Percentiles rank a stretch among this genome's conserved stretches.
These are phyloP conservation scores for Ceratonia siliqua DNA, from an alignment of 306 rosid genomes.

Conservation along the genomic window DNA sequence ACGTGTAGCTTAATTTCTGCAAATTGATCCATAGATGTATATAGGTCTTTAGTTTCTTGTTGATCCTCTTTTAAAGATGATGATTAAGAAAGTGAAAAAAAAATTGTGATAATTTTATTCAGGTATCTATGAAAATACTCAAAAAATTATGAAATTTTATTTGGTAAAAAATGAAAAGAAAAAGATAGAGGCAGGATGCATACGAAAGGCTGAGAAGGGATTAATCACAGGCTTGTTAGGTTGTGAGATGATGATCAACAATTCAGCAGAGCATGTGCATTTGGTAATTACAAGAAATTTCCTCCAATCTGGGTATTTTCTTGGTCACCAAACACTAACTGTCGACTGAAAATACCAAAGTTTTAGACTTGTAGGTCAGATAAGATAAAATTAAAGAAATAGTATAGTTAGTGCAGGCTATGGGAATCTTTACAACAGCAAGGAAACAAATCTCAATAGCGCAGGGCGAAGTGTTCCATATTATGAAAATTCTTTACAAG, in stretches of 20 bases:
- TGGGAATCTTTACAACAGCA: slow-evolving; percentile 21
- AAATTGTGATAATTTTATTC: too few species aligned
- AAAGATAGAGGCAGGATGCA: not conserved
- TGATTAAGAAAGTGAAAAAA: too few species aligned
- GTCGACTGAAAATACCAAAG: not conserved
- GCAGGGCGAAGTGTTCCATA: slow-evolving; percentile 22
- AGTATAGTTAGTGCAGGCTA: not conserved
- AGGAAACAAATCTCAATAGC: not conserved
- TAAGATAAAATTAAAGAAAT: not conserved
- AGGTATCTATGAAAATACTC: too few species aligned
- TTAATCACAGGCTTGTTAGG: slow-evolving; percentile 6
- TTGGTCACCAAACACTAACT: slow-evolving; percentile 4
- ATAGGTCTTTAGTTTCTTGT: not conserved
- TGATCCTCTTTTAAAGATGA: slow-evolving; percentile 12
- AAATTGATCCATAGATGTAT: not conserved
- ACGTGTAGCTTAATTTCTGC: not conserved
- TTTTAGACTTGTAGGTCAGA: slow-evolving; percentile 7
- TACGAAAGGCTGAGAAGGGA: slow-evolving; percentile 13
- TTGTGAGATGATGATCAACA: slow-evolving; percentile 9
- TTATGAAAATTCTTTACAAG: slow-evolving; percentile 21
- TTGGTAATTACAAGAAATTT: slow-evolving; percentile 1
- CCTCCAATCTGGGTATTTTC: slow-evolving; percentile 16
- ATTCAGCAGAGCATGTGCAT: slow-evolving; percentile 21
- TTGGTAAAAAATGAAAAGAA: not conserved
- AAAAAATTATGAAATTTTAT: too few species aligned